phyloP scores from a whole-genome alignment of 2,329 filamentous ascomycete genomes.

The Monosporascus sp. region DNA sequence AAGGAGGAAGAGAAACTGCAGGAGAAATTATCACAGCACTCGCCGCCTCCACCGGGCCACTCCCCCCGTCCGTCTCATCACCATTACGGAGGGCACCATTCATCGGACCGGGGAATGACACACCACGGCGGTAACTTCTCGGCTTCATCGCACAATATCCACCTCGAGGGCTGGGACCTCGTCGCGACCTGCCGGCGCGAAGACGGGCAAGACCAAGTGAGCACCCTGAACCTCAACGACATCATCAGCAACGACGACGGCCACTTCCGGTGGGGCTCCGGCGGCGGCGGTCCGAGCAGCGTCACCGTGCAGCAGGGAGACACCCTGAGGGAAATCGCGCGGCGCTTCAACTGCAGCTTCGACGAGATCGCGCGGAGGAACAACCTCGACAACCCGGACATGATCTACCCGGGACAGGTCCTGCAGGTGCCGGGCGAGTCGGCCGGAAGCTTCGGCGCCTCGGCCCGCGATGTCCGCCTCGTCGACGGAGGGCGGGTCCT shows the following conservation, averaged over 20 bases:
- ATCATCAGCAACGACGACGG: slow-evolving; percentile 31
- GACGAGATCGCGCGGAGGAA: slow-evolving; percentile 36
- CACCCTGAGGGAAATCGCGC: slow-evolving; percentile 34
- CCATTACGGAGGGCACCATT: slow-evolving; percentile 3
- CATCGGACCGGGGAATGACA: slow-evolving; percentile 5
- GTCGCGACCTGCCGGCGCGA: slow-evolving; percentile 27
- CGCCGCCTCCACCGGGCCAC: background rate
- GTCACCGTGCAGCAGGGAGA: slow-evolving; percentile 37
- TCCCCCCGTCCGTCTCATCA: slow-evolving; percentile 9
- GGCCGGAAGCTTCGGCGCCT: slow-evolving; percentile 28
- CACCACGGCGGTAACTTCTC: slow-evolving; percentile 30
- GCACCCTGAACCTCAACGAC: slow-evolving; percentile 30
- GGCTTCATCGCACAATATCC: slow-evolving; percentile 29
- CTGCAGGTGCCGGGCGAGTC: slow-evolving; percentile 28
- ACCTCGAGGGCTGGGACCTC: slow-evolving; percentile 30
- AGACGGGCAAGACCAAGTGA: slow-evolving; percentile 29
- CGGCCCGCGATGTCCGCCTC: slow-evolving; percentile 31
- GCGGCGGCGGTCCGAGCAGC: slow-evolving; percentile 16
- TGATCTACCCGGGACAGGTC: slow-evolving; percentile 38
- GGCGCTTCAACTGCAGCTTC: slow-evolving; percentile 25
- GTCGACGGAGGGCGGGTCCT: slow-evolving; percentile 30
- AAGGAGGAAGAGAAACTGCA: slow-evolving; percentile 23
- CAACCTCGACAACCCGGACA: slow-evolving; percentile 34
- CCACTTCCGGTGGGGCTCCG: slow-evolving; percentile 30
- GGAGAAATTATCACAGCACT: slow-evolving; percentile 12